phyloP scores from a whole-genome alignment of 495 filamentous ascomycete genomes.

The Evernia prunastri region DNA sequence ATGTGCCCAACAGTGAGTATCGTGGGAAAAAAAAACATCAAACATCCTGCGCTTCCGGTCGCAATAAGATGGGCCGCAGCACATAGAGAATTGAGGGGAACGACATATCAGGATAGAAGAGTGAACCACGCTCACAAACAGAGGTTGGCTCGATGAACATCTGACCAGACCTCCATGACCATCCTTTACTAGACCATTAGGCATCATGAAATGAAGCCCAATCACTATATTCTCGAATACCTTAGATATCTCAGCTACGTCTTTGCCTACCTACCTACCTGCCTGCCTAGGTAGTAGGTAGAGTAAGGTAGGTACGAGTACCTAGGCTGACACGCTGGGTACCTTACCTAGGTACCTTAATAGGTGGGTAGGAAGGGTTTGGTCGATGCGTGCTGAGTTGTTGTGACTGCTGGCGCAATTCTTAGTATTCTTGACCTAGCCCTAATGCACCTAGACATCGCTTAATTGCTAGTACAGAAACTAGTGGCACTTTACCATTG shows the following conservation, averaged over 20 bases:
- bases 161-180: not conserved
- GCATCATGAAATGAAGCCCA: too few relatives aligned
- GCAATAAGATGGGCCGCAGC: not conserved
- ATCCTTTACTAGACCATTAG: not conserved
- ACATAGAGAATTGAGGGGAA: not conserved
- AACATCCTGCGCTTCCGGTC: constrained; percentile 5
- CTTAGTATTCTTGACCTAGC: too few relatives aligned
- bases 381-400: too few relatives aligned
- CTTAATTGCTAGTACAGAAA: not conserved
- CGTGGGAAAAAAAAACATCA: not conserved
- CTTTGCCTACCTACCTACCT: too few relatives aligned
- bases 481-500: constrained; percentile 10
- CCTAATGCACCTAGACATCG: not conserved
- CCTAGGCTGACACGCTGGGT: too few relatives aligned
- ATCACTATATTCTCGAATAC: too few relatives aligned
- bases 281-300: too few relatives aligned
- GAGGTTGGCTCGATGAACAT: not conserved
- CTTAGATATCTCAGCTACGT: too few relatives aligned
- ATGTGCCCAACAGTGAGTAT: constrained; percentile 75
- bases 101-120: not conserved
- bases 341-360: too few relatives aligned
- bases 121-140: not conserved
- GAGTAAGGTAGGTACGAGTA: too few relatives aligned
- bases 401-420: too few relatives aligned
- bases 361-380: too few relatives aligned